Evolutionary conservation across 257 asterid genomes (phyloP).

Genomic region (Forsythia suspensa): DNA sequence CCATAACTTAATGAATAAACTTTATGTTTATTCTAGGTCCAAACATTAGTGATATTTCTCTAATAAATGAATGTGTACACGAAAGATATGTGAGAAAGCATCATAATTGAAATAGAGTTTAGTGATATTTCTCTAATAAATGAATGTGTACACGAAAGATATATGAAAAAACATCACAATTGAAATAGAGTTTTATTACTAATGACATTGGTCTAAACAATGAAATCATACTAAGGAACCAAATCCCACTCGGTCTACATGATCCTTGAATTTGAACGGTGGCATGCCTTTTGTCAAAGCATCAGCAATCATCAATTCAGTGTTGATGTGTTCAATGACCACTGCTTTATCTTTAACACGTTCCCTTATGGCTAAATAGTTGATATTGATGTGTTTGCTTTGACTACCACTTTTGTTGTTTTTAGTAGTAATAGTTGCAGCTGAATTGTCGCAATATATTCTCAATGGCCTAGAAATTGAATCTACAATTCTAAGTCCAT

Average conservation of each 20-base stretch:
- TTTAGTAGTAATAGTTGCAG: not conserved
- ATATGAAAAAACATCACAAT: too few relatives aligned
- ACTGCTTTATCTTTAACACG: not conserved
- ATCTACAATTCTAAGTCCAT: not conserved
- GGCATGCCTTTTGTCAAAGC: not conserved
- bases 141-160: too few relatives aligned
- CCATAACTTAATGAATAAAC: not conserved
- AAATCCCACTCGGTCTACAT: not conserved
- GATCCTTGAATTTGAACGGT: not conserved
- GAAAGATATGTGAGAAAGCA: too few relatives aligned
- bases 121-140: too few relatives aligned
- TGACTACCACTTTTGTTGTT: conserved; percentile 8
- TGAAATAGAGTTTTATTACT: not conserved
- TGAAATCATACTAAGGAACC: not conserved
- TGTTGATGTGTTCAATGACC: not conserved
- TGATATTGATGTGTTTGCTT: conserved; percentile 3
- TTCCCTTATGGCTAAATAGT: conserved; percentile 4
- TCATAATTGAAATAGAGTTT: not conserved
- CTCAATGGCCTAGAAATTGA: not conserved
- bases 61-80: too few relatives aligned
- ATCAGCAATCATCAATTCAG: not conserved
- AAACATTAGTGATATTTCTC: too few relatives aligned
- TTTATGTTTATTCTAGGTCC: too few relatives aligned
- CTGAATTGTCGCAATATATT: not conserved
- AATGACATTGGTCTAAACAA: not conserved